phyloP scores from a whole-genome alignment of 352 stramenopile species.

The Peronospora farinosa region DNA sequence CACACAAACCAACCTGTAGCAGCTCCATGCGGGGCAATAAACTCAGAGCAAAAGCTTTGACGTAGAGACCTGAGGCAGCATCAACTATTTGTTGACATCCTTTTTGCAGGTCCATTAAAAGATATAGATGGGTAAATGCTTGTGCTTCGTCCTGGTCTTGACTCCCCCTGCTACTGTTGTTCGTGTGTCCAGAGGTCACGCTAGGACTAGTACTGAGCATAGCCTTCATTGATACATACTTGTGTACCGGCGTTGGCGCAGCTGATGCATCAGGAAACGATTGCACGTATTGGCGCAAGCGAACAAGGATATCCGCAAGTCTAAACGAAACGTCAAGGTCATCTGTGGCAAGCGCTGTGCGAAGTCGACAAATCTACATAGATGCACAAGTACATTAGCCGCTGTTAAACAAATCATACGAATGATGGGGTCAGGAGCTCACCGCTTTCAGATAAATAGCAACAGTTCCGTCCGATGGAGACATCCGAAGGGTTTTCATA shows the following conservation, averaged over 20 bases:
- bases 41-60: constrained; percentile 35
- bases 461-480: constrained; percentile 16
- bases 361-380: constrained; percentile 31
- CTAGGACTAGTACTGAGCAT: constrained; percentile 39
- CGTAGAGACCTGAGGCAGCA: constrained; percentile 22
- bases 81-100: constrained; percentile 33
- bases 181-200: constrained; percentile 19
- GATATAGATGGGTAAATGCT: constrained; percentile 23
- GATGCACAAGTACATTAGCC: constrained; percentile 7
- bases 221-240: constrained; percentile 39
- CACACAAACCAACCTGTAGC: constrained; percentile 26
- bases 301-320: constrained; percentile 28
- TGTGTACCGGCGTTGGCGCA: constrained; percentile 13
- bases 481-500: constrained; percentile 12
- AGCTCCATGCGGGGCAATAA: constrained; percentile 28
- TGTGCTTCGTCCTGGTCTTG: constrained; percentile 18
- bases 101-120: constrained; percentile 18
- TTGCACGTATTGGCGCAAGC: constrained; percentile 33
- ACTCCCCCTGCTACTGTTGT: constrained; percentile 2
- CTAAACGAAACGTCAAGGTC: constrained; percentile 20
- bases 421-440: not conserved
- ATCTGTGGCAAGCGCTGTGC: constrained; percentile 8
- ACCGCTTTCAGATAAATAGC: constrained; percentile 34
- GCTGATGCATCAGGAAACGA: constrained; percentile 24
- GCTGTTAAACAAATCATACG: not conserved